A percentile compares a stretch with the other conserved stretches of the same genome.
These are phyloP conservation scores for Mucor racemosus DNA, from an alignment of 371 early-diverging fungal genomes.

Conservation along the genomic window DNA sequence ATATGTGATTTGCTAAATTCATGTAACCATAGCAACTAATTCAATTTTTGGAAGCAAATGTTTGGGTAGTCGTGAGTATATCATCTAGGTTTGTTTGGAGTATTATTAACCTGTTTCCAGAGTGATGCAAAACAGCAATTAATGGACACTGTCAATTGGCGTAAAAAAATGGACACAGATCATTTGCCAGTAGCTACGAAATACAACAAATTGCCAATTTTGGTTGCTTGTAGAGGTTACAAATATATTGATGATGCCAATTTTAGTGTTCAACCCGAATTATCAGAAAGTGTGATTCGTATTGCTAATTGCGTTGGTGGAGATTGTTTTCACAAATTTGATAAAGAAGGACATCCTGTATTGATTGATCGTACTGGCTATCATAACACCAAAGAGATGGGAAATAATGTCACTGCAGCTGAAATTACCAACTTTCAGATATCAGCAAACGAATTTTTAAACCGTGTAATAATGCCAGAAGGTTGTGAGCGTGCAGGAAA, in stretches of 20 bases:
- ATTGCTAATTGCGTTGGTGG: conserved; percentile 73
- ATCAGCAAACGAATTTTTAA: conserved; percentile 74
- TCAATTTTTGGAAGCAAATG: conserved; percentile 32
- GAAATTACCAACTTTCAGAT: conserved; percentile 74
- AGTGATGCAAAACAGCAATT: conserved; percentile 69
- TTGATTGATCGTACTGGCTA: conserved; percentile 80
- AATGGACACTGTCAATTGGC: conserved; percentile 69
- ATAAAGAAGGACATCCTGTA: conserved; percentile 78
- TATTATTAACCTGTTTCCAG: conserved; percentile 33
- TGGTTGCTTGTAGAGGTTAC: conserved; percentile 75
- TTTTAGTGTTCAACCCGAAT: conserved; percentile 57
- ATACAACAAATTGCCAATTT: conserved; percentile 63
- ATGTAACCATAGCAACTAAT: conserved; percentile 21
- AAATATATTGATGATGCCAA: conserved; percentile 66
- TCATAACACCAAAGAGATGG: conserved; percentile 73
- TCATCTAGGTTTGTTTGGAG: no score
- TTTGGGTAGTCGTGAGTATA: conserved; percentile 27
- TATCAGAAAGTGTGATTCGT: conserved; percentile 66
- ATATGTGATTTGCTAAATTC: no score
- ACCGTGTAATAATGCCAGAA: conserved; percentile 71
- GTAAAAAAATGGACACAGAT: conserved; percentile 67
- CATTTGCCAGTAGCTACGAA: conserved; percentile 66
- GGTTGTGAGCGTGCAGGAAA: conserved; percentile 66
- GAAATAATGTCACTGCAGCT: conserved; percentile 58
- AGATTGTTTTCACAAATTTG: conserved; percentile 80